Percentiles rank a stretch among this genome's conserved stretches.
Evolutionary conservation across 345 rosid species (phyloP).

Genomic region (Boechera divaricarpa): DNA sequence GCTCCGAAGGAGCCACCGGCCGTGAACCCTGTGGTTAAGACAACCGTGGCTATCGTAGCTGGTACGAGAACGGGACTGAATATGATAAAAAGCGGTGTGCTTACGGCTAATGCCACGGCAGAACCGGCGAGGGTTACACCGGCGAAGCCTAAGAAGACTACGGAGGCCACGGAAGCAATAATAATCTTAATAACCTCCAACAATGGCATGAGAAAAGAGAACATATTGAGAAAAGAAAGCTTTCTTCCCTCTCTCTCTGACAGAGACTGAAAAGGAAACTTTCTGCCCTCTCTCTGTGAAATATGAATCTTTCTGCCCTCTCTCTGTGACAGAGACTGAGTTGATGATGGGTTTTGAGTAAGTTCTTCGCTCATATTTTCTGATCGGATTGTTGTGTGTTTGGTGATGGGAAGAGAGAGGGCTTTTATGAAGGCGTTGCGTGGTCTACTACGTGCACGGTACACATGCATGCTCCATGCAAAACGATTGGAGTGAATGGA

Average conservation of each 20-base stretch:
- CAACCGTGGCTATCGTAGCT: conserved; percentile 55
- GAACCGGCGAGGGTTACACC: conserved; percentile 63
- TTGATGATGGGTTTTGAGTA: conserved; percentile 15
- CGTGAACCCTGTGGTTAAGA: conserved; percentile 62
- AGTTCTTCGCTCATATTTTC: conserved; percentile 1
- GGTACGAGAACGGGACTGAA: conserved; percentile 92
- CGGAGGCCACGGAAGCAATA: conserved; percentile 66
- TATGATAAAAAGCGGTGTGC: conserved; percentile 73
- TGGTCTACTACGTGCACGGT: conserved; percentile 44
- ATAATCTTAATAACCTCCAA: conserved; percentile 38
- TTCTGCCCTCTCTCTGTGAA: not conserved
- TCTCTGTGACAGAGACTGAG: not conserved
- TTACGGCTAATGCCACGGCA: conserved; percentile 64
- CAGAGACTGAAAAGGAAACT: conserved; percentile 11
- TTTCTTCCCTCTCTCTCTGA: not conserved
- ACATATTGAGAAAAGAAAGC: conserved; percentile 18
- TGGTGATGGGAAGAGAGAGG: conserved; percentile 33
- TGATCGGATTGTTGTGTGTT: conserved; percentile 32
- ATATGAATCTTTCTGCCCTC: not conserved
- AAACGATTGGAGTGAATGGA: conserved; percentile 38
- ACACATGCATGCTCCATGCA: conserved; percentile 36
- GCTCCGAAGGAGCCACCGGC: conserved; percentile 60
- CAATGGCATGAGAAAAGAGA: conserved; percentile 33
- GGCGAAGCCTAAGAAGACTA: conserved; percentile 64
- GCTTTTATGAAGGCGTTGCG: conserved; percentile 36